phyloP scores from a whole-genome alignment of 352 stramenopile genomes.

The Pythium scleroteichum region DNA sequence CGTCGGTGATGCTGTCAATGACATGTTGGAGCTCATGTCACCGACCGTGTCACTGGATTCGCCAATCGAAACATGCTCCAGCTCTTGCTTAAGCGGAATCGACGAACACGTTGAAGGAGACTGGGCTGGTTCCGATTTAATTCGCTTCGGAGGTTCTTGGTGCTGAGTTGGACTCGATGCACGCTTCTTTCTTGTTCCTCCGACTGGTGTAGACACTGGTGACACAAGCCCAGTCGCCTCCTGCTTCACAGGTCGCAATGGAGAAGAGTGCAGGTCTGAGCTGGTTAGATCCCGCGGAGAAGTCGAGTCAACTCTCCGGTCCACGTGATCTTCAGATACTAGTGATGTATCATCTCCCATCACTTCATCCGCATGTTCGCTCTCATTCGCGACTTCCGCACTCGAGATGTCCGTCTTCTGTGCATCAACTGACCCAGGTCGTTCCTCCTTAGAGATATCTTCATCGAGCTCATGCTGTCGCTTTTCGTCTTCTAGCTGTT shows the following conservation, averaged over 20 bases:
- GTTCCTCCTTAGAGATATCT: constrained; percentile 20
- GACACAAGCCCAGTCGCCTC: neutral
- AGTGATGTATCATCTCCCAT: constrained; percentile 10
- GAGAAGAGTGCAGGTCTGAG: neutral
- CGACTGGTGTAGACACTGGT: neutral
- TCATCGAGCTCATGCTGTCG: constrained; percentile 20
- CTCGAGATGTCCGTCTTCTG: neutral
- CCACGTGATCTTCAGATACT: too few relatives aligned
- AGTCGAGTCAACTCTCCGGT: too few relatives aligned
- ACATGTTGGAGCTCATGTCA: too few relatives aligned
- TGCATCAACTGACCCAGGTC: constrained; percentile 10
- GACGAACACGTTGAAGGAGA: neutral
- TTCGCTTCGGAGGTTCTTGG: too few relatives aligned
- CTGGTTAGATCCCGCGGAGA: neutral
- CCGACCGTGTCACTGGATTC: too few relatives aligned
- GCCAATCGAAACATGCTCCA: too few relatives aligned
- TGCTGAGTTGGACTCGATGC: neutral
- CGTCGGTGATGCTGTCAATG: too few relatives aligned
- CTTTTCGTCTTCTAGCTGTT: constrained; percentile 43
- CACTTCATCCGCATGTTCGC: constrained; percentile 13
- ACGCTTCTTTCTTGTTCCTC: too few relatives aligned
- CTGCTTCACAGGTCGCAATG: constrained; percentile 5
- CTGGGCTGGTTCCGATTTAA: too few relatives aligned
- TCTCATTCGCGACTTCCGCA: constrained; percentile 4
- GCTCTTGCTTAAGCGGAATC: neutral